Evolutionary conservation across 495 filamentous ascomycete genomes (phyloP), one percentile per base, ranked within the genome.

Genomic region (Trichoderma orchidacearum): DNA sequence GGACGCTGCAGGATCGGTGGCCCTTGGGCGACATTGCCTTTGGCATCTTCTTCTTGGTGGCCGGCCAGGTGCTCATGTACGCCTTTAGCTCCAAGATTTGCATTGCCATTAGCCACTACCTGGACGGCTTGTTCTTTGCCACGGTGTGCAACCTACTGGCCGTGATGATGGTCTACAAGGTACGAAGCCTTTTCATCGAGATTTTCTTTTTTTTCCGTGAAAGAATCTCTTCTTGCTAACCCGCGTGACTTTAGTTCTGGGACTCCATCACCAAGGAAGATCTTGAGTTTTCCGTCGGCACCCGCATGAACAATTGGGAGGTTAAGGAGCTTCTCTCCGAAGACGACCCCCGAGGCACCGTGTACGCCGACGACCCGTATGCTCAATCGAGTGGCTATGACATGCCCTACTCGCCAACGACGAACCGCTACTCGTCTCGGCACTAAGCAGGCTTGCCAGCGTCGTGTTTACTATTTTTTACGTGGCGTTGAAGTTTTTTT

Each of bases 101-200:
- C 75, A 77, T 86, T 31, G 79, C 79, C 27, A 85, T 89, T 38
- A 86, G 90, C 67, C 93, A 99, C 67, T 99, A 96, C 62, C 66
- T 99, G 51, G 93, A 99, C 65, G 93, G 92, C 0, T 72, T 97
- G 32, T 95, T 99, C 72, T 93, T 99, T 65, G 87, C 90, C 13
- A 95, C 91, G 0, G 85, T 91, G 60, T 92, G 88, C 73, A 97
- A 99, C 65, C 72, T 99, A 30, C 76, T 97, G 9, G 92, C 84
- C 2, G 92, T 97, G 53, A 99, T 99, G 93, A 99, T 99, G 93
- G 85, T 97, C 11, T 99, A 99, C 79, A 99, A 99, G 85, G 89
- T 90, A 75, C 67, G 55, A 54, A 57, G n/a, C n/a, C n/a, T n/a
- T n/a, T n/a, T 51, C 57, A 62, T 54, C 54, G 30, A 55, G n/a